Evolutionary conservation across 1,284 basidiomycete species (phyloP).

Genomic region (Sporisorium graminicola): DNA sequence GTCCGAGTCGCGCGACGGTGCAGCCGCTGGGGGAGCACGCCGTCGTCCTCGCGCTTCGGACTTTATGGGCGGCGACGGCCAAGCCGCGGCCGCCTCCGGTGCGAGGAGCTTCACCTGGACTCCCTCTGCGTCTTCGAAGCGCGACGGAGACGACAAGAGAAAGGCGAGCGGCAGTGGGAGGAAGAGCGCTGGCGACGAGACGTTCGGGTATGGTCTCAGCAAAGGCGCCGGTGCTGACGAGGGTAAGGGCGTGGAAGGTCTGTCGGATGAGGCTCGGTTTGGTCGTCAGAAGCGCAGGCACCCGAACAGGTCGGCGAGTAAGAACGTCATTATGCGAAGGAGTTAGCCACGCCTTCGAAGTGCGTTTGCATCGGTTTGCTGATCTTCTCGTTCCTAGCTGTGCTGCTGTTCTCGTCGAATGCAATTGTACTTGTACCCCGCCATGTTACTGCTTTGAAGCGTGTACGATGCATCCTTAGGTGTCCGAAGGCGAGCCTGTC

Average conservation of each 20-base stretch:
- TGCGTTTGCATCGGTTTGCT: too few relatives aligned
- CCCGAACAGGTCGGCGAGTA: constrained; percentile 64
- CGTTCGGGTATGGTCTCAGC: constrained; percentile 64
- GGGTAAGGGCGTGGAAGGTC: constrained; percentile 77
- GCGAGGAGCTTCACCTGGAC: constrained; percentile 55
- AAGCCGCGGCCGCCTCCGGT: constrained; percentile 19
- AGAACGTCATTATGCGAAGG: constrained; percentile 61
- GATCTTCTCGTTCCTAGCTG: neutral
- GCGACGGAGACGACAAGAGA: constrained; percentile 16
- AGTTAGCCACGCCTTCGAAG: neutral
- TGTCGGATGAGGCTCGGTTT: constrained; percentile 80
- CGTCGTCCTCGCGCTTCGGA: constrained; percentile 35
- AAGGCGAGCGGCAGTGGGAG: constrained; percentile 3
- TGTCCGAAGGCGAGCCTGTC: too few relatives aligned
- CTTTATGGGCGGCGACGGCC: constrained; percentile 43
- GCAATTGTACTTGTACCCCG: constrained; percentile 28
- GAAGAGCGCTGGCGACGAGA: constrained; percentile 73
- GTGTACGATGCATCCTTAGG: too few relatives aligned
- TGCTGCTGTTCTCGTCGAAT: neutral
- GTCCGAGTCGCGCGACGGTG: constrained; percentile 8
- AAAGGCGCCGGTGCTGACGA: constrained; percentile 65
- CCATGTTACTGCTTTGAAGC: neutral
- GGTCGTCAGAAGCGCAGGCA: constrained; percentile 62
- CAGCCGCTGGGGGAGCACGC: too few relatives aligned
- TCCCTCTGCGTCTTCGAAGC: constrained; percentile 31